Percentiles rank a stretch among this genome's conserved stretches.
phyloP scores from a whole-genome alignment of 805 yeast species.

The Priceomyces melissophilus region DNA sequence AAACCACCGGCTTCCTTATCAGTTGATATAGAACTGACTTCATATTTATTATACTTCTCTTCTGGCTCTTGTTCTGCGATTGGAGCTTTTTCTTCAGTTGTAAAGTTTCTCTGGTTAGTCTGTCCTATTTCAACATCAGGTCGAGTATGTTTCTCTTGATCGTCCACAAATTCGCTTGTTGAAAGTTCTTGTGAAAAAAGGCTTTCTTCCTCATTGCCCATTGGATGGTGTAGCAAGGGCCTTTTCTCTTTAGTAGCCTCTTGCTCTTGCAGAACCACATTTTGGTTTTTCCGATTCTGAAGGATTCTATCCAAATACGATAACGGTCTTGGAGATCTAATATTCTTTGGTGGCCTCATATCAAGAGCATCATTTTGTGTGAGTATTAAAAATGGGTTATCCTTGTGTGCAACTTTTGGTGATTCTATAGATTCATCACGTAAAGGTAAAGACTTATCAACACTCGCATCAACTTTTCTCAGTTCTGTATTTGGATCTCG shows the following conservation, averaged over 20 bases:
- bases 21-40: too few species aligned
- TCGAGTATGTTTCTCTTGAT: background rate
- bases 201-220: too few species aligned
- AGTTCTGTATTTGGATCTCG: background rate
- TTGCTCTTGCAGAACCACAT: background rate
- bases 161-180: too few species aligned
- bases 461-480: too few species aligned
- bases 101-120: background rate
- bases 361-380: background rate
- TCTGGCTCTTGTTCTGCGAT: too few species aligned
- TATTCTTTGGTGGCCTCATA: background rate
- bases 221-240: too few species aligned
- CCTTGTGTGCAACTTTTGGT: constrained; percentile 5
- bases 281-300: constrained; percentile 12
- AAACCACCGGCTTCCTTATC: too few species aligned
- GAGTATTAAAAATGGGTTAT: constrained; percentile 1
- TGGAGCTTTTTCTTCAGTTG: background rate
- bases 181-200: too few species aligned
- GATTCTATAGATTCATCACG: constrained; percentile 17
- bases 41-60: too few species aligned
- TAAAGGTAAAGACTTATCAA: constrained; percentile 27
- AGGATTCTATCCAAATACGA: constrained; percentile 33
- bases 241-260: too few species aligned
- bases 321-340: background rate
- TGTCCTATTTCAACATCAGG: too few species aligned